A percentile compares a stretch with the other conserved stretches of the same genome.
These are phyloP conservation scores for Aureobasidium sp. DNA, from an alignment of 2,329 filamentous ascomycete species.

Conservation along the genomic window DNA sequence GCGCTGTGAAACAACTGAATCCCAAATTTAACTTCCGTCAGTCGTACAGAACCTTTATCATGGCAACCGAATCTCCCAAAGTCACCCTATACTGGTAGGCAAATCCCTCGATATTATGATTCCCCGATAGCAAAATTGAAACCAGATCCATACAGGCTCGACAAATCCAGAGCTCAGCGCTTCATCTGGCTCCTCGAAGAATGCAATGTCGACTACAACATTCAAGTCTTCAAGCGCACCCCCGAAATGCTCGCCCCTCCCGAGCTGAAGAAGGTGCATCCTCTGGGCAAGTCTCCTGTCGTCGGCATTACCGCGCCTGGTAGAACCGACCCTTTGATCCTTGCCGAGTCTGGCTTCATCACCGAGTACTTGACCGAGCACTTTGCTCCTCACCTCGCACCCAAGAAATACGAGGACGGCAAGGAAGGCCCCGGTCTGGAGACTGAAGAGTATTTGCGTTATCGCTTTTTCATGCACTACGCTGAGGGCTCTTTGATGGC, in stretches of 20 bases:
- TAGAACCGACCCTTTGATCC: constrained; percentile 47
- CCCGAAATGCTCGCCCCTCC: constrained; percentile 62
- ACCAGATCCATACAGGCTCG: constrained; percentile 54
- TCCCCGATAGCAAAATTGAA: background rate
- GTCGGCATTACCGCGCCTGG: constrained; percentile 55
- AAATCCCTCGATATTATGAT: background rate
- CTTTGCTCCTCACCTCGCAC: constrained; percentile 48
- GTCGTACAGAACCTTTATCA: background rate
- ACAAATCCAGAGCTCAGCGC: constrained; percentile 73
- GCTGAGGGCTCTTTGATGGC: constrained; percentile 78
- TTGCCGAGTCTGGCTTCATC: constrained; percentile 79
- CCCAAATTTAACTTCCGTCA: background rate
- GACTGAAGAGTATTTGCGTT: constrained; percentile 54
- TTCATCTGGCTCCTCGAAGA: constrained; percentile 84
- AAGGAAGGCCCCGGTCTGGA: constrained; percentile 49
- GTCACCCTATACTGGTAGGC: constrained; percentile 59
- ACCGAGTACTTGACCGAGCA: constrained; percentile 73
- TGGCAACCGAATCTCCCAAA: constrained; percentile 36
- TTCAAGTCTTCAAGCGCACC: constrained; percentile 69
- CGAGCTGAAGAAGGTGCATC: constrained; percentile 70
- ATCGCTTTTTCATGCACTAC: constrained; percentile 72
- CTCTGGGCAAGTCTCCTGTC: constrained; percentile 80
- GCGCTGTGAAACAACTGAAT: background rate
- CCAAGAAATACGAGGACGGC: constrained; percentile 45
- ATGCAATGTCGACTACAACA: constrained; percentile 68